Evolutionary conservation across 2,329 filamentous ascomycete genomes (phyloP).

Genomic region (Epichloe brachyelytri): DNA sequence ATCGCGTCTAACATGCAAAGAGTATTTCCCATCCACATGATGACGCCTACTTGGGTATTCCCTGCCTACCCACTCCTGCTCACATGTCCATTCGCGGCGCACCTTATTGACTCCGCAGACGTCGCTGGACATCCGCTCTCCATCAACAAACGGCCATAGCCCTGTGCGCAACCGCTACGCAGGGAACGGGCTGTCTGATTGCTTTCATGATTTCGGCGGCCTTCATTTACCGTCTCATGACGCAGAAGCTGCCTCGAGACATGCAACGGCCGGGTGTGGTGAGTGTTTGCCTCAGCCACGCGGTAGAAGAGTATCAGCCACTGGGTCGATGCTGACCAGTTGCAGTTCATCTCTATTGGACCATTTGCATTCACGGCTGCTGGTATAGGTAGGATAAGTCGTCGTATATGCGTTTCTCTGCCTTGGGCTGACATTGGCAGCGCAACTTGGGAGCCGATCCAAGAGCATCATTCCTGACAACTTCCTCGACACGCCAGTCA

Average conservation of each 20-base stretch:
- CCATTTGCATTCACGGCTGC: conserved; percentile 49
- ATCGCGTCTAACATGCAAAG: conserved; percentile 14
- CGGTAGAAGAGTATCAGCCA: no score
- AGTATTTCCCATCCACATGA: conserved; percentile 56
- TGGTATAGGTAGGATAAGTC: conserved; percentile 18
- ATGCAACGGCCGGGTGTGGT: conserved; percentile 62
- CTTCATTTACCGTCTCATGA: conserved; percentile 80
- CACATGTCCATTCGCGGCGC: conserved; percentile 58
- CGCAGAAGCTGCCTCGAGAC: conserved; percentile 69
- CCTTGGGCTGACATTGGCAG: conserved; percentile 9
- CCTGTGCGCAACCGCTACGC: conserved; percentile 34
- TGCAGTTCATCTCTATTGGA: conserved; percentile 64
- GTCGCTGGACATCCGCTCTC: background rate
- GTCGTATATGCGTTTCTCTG: background rate
- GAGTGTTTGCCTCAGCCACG: conserved; percentile 8
- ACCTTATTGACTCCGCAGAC: conserved; percentile 34
- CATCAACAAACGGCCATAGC: conserved; percentile 32
- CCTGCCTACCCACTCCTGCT: conserved; percentile 72
- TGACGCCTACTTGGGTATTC: conserved; percentile 85
- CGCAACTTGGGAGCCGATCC: conserved; percentile 32
- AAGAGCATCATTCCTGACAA: conserved; percentile 28
- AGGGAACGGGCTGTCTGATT: conserved; percentile 43
- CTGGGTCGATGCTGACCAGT: background rate
- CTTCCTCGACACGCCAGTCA: conserved; percentile 29
- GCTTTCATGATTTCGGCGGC: conserved; percentile 71